These are phyloP conservation scores for Schizosaccharomyces pombe DNA, from an alignment of 805 yeast species.

Conservation along the genomic window DNA sequence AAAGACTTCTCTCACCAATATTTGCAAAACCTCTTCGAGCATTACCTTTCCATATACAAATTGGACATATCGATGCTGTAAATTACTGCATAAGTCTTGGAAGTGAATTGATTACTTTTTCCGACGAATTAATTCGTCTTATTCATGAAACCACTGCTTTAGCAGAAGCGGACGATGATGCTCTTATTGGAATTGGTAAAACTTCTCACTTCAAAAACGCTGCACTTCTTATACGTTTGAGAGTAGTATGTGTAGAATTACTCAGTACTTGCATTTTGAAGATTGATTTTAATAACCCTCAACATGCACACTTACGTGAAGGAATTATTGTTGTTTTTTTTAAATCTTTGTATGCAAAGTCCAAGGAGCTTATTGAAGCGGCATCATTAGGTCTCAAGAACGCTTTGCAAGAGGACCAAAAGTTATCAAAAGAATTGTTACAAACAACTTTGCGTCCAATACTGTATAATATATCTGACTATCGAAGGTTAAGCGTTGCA, in stretches of 20 bases:
- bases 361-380: conserved; percentile 73
- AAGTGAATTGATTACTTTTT: conserved; percentile 58
- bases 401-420: conserved; percentile 63
- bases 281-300: conserved; percentile 63
- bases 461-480: conserved; percentile 84
- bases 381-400: conserved; percentile 72
- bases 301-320: conserved; percentile 37
- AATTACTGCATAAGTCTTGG: conserved; percentile 68
- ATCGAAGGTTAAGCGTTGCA: conserved; percentile 64
- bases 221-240: conserved; percentile 61
- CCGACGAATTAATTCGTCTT: conserved; percentile 68
- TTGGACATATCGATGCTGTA: conserved; percentile 94
- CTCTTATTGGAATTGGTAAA: conserved; percentile 67
- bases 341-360: conserved; percentile 68
- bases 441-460: conserved; percentile 90
- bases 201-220: conserved; percentile 70
- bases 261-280: conserved; percentile 64
- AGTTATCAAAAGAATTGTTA: conserved; percentile 78
- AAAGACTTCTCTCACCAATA: conserved; percentile 66
- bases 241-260: conserved; percentile 73
- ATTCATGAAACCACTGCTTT: conserved; percentile 75
- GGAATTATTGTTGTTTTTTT: conserved; percentile 81
- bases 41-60: conserved; percentile 93
- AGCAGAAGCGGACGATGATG: conserved; percentile 94
- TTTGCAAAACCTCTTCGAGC: conserved; percentile 94